These are phyloP conservation scores for Epichloe typhina DNA, from an alignment of 2,329 filamentous ascomycete species.

Conservation along the genomic window DNA sequence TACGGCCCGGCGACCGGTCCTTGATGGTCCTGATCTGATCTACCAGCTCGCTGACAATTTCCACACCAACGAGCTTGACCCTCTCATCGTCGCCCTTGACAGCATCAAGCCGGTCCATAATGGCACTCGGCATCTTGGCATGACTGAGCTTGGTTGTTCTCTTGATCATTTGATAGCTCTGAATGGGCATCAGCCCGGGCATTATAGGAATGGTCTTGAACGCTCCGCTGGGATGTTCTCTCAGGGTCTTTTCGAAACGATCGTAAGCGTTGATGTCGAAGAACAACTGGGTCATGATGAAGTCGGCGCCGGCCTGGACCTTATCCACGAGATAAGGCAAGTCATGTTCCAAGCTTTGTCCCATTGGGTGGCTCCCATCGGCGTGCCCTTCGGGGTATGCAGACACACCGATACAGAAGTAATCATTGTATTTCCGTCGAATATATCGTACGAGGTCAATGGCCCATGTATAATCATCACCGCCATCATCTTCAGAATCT, in stretches of 20 bases:
- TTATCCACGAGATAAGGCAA: slow-evolving; percentile 85
- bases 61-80: slow-evolving; percentile 67
- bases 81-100: slow-evolving; percentile 70
- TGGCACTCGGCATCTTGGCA: slow-evolving; percentile 59
- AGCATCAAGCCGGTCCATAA: slow-evolving; percentile 56
- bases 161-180: slow-evolving; percentile 92
- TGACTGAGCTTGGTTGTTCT: slow-evolving; percentile 91
- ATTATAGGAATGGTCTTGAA: slow-evolving; percentile 86
- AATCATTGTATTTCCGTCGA: slow-evolving; percentile 70
- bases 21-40: slow-evolving; percentile 59
- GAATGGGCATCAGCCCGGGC: slow-evolving; percentile 92
- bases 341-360: slow-evolving; percentile 61
- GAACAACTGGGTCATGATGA: slow-evolving; percentile 97
- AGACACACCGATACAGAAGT: slow-evolving; percentile 92
- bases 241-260: slow-evolving; percentile 61
- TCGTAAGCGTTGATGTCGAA: slow-evolving; percentile 80
- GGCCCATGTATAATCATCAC: slow-evolving; percentile 77
- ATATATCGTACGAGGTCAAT: slow-evolving; percentile 86
- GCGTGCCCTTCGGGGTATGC: slow-evolving; percentile 93
- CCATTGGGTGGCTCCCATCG: slow-evolving; percentile 69
- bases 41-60: slow-evolving; percentile 75
- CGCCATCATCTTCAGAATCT: slow-evolving; percentile 44
- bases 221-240: slow-evolving; percentile 68
- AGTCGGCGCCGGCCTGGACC: slow-evolving; percentile 81
- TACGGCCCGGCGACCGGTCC: slow-evolving; percentile 41